A percentile compares a stretch with the other conserved stretches of the same genome.
Evolutionary conservation across 1,284 basidiomycete species (phyloP).

Genomic region (Naganishia liquefaciens): DNA sequence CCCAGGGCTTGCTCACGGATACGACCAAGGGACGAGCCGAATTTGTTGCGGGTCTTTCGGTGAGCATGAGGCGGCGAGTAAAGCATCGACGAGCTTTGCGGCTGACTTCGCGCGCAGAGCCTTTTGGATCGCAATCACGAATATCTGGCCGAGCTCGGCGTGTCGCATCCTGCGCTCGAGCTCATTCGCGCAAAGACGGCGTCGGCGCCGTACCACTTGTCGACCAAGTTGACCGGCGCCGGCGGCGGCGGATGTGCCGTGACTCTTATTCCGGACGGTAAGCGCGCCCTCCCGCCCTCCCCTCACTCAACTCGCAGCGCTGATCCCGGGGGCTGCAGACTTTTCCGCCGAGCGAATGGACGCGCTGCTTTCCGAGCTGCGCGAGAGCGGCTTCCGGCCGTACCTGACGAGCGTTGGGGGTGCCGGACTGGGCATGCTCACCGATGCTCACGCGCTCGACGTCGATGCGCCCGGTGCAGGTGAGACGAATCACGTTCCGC

Average conservation of each 20-base stretch:
- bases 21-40: slow-evolving; percentile 66
- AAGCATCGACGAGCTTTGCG: no score
- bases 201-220: slow-evolving; percentile 66
- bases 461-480: slow-evolving; percentile 52
- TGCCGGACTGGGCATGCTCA: slow-evolving; percentile 79
- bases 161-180: slow-evolving; percentile 88
- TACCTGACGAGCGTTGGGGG: slow-evolving; percentile 93
- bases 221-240: slow-evolving; percentile 97
- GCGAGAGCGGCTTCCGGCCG: slow-evolving; percentile 71
- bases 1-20: slow-evolving; percentile 71
- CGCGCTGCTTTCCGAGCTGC: slow-evolving; percentile 22
- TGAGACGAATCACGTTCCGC: slow-evolving; percentile 41
- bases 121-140: slow-evolving; percentile 87
- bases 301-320: background rate
- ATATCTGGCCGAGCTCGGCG: slow-evolving; percentile 83
- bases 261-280: slow-evolving; percentile 86
- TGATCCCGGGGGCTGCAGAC: background rate
- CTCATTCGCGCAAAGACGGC: slow-evolving; percentile 71
- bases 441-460: slow-evolving; percentile 56
- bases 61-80: slow-evolving; percentile 53
- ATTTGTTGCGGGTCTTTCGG: slow-evolving; percentile 64
- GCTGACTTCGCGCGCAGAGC: slow-evolving; percentile 56
- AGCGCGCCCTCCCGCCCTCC: slow-evolving; percentile 35
- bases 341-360: slow-evolving; percentile 16
- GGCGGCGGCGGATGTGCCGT: slow-evolving; percentile 99